Evolutionary conservation across 2,329 filamentous ascomycete species (phyloP).

Genomic region (Penicillium sp.): DNA sequence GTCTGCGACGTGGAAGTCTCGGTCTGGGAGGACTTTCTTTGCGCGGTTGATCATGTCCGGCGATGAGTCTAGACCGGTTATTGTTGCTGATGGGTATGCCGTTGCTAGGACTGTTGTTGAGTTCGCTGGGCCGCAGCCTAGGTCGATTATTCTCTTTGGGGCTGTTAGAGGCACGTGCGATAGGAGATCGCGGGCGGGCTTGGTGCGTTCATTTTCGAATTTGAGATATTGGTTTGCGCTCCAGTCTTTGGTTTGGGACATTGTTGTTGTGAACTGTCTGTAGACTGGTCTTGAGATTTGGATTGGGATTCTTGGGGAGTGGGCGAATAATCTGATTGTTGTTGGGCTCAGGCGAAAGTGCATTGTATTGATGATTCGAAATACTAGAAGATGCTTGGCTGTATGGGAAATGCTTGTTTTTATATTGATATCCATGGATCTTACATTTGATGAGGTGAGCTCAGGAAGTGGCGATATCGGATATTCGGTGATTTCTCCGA

Average conservation of each 20-base stretch:
- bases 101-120: conserved; percentile 52
- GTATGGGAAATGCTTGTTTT: not conserved
- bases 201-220: conserved; percentile 55
- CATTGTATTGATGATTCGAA: not conserved
- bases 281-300: not conserved
- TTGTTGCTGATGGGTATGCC: conserved; percentile 49
- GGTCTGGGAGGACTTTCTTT: conserved; percentile 38
- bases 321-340: not conserved
- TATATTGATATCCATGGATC: not conserved
- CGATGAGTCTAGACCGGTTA: conserved; percentile 57
- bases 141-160: conserved; percentile 53
- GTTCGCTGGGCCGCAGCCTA: conserved; percentile 63
- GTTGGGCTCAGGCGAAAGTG: not conserved
- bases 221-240: conserved; percentile 59
- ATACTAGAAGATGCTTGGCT: not conserved
- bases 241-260: conserved; percentile 46
- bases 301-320: not conserved
- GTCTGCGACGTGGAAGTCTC: conserved; percentile 51
- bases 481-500: not conserved
- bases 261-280: conserved; percentile 3
- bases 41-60: conserved; percentile 58
- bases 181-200: conserved; percentile 55
- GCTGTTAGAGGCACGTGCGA: conserved; percentile 45
- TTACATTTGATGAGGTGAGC: not conserved
- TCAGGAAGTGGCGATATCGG: conserved; percentile 6